Conservation (phyloP, 805 yeast genomes). For the Teunomyces kruisii region DNA sequence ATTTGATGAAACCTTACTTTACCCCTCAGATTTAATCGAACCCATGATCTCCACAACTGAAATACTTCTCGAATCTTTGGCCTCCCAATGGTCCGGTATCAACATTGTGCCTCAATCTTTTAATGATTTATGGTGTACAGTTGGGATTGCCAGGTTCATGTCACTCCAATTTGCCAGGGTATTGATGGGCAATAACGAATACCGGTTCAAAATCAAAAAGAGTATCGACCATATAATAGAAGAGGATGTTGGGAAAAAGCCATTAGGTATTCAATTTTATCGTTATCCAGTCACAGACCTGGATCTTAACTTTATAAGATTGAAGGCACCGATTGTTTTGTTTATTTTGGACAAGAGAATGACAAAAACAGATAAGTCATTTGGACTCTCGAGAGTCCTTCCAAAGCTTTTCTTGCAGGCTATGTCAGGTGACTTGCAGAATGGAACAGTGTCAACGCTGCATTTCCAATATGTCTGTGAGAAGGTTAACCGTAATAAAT, state of each 20-base stretch:
- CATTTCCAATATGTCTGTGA: slow-evolving; percentile 96
- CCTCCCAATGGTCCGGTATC: slow-evolving; percentile 92
- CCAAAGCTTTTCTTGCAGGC: slow-evolving; percentile 92
- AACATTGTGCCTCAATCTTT: slow-evolving; percentile 78
- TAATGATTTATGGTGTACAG: slow-evolving; percentile 85
- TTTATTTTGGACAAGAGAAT: slow-evolving; percentile 84
- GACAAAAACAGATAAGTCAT: slow-evolving; percentile 94
- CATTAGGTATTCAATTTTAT: slow-evolving; percentile 71
- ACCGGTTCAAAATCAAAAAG: slow-evolving; percentile 65
- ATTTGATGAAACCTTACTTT: slow-evolving; percentile 59
- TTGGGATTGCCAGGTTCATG: slow-evolving; percentile 86
- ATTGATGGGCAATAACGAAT: slow-evolving; percentile 83
- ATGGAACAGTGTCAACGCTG: slow-evolving; percentile 71
- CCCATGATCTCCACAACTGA: slow-evolving; percentile 74
- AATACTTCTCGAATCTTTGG: slow-evolving; percentile 62
- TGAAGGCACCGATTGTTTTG: slow-evolving; percentile 85
- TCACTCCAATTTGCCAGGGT: slow-evolving; percentile 64
- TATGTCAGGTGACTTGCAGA: slow-evolving; percentile 88
- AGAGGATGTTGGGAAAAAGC: slow-evolving; percentile 75
- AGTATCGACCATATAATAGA: slow-evolving; percentile 67
- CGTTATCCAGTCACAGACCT: slow-evolving; percentile 60
- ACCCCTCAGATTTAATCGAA: slow-evolving; percentile 73
- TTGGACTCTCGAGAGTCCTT: slow-evolving; percentile 86
- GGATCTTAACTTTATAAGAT: slow-evolving; percentile 65
- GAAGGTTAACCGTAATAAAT: slow-evolving; percentile 81